Evolutionary conservation across 371 early-diverging fungal genomes (phyloP).

Genomic region (Choanephora cucurbitarum): DNA sequence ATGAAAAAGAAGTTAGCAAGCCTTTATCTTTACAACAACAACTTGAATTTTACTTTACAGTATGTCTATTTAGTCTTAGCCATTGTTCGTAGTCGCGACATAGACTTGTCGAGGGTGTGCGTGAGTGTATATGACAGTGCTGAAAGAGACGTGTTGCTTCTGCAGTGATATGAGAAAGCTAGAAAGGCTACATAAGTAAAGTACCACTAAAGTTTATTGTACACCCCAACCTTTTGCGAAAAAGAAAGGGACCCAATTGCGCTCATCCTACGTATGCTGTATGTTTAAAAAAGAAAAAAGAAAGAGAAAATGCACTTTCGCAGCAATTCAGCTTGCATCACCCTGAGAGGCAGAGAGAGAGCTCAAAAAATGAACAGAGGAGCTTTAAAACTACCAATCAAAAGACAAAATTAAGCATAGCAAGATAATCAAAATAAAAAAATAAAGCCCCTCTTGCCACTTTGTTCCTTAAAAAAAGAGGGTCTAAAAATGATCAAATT

Average conservation of each 20-base stretch:
- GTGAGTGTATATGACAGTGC: slow-evolving; percentile 18
- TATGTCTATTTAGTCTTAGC: slow-evolving; percentile 19
- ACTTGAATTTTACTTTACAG: slow-evolving; percentile 7
- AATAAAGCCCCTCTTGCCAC: no score
- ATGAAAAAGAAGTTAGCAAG: not conserved
- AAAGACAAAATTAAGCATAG: no score
- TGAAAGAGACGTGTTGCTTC: slow-evolving; percentile 30
- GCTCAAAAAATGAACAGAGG: no score
- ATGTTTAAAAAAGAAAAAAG: not conserved
- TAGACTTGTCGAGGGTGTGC: slow-evolving; percentile 6
- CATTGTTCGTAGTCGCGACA: slow-evolving; percentile 19
- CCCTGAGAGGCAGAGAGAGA: no score
- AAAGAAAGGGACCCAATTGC: slow-evolving; percentile 23
- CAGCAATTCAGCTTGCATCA: not conserved
- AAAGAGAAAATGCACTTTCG: slow-evolving; percentile 1
- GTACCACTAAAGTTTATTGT: not conserved
- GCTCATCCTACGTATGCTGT: slow-evolving; percentile 14
- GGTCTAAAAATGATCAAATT: no score
- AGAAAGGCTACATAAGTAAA: not conserved
- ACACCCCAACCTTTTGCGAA: slow-evolving; percentile 24
- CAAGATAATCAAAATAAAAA: no score
- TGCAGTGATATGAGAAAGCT: slow-evolving; percentile 23
- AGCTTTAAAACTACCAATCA: no score
- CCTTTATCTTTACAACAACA: not conserved
- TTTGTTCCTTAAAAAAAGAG: no score